Conservation (phyloP, 805 yeast species). For the Myxozyma monticola region DNA sequence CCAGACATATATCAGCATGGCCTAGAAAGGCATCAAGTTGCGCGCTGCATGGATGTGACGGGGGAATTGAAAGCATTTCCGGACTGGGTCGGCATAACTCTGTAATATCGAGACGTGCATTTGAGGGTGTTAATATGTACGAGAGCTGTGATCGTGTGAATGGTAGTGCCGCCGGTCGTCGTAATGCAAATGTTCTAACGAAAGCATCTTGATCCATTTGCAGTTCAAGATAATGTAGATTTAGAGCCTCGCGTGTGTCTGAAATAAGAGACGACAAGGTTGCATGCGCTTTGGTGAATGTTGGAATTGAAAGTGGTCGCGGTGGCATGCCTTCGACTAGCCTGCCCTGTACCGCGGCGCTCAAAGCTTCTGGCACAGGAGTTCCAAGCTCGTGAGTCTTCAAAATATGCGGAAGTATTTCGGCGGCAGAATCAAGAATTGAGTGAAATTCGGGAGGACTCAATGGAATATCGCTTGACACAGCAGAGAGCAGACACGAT, state of each 20-base stretch:
- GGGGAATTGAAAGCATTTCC: conserved; percentile 6
- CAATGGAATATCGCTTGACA: not conserved
- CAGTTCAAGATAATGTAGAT: too few species aligned
- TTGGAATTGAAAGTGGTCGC: conserved; percentile 8
- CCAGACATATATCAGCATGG: conserved; percentile 42
- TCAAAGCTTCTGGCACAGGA: conserved; percentile 18
- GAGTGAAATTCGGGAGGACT: not conserved
- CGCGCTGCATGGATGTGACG: conserved; percentile 1
- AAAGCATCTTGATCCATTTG: too few species aligned
- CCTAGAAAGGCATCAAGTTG: conserved; percentile 9
- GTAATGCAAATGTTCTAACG: conserved; percentile 10
- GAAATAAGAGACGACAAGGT: too few species aligned
- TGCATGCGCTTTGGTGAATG: conserved; percentile 11
- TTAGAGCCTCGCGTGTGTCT: too few species aligned
- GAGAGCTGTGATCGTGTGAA: conserved; percentile 18
- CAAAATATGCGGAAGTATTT: not conserved
- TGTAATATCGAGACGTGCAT: conserved; percentile 17
- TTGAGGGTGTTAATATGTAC: conserved; percentile 2
- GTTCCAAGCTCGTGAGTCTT: conserved; percentile 4
- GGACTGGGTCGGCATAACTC: conserved; percentile 18
- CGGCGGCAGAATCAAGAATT: not conserved
- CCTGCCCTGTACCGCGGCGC: conserved; percentile 27
- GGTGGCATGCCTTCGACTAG: conserved; percentile 29
- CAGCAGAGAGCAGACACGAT: not conserved
- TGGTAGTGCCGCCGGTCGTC: conserved; percentile 19